These are phyloP conservation scores for Schizophyllum amplum DNA, from an alignment of 1,284 basidiomycete species.

Conservation along the genomic window DNA sequence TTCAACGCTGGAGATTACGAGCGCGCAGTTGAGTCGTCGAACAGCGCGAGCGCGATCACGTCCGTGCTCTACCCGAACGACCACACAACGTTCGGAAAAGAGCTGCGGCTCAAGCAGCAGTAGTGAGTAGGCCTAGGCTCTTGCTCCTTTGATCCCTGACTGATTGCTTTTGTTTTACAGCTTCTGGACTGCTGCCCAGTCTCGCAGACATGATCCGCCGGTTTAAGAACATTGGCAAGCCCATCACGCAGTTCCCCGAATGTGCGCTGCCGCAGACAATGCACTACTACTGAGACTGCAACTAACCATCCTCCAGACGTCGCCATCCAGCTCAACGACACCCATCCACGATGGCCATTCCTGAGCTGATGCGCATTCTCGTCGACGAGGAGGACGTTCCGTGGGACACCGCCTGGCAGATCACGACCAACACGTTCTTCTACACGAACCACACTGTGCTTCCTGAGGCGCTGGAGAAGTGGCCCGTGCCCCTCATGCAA, in stretches of 20 bases:
- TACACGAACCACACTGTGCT: constrained; percentile 91
- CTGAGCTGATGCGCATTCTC: constrained; percentile 88
- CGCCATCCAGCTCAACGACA: constrained; percentile 88
- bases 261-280: constrained; percentile 44
- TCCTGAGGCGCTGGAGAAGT: constrained; percentile 78
- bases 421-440: constrained; percentile 83
- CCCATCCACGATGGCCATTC: constrained; percentile 92
- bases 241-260: constrained; percentile 72
- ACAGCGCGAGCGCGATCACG: constrained; percentile 86
- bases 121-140: too few species aligned
- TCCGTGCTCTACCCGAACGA: constrained; percentile 85
- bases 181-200: constrained; percentile 84
- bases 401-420: constrained; percentile 80
- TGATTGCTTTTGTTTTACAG: constrained; percentile 20
- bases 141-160: too few species aligned
- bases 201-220: constrained; percentile 81
- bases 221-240: constrained; percentile 73
- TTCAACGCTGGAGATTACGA: constrained; percentile 95
- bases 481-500: constrained; percentile 79
- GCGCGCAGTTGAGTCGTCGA: constrained; percentile 75
- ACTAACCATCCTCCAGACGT: constrained; percentile 39
- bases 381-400: constrained; percentile 83
- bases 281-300: not conserved
- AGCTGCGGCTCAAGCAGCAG: constrained; percentile 89
- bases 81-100: constrained; percentile 76